Base-by-base conservation (phyloP, 768 basidiomycete species). In the Astraeus odoratus region DNA sequence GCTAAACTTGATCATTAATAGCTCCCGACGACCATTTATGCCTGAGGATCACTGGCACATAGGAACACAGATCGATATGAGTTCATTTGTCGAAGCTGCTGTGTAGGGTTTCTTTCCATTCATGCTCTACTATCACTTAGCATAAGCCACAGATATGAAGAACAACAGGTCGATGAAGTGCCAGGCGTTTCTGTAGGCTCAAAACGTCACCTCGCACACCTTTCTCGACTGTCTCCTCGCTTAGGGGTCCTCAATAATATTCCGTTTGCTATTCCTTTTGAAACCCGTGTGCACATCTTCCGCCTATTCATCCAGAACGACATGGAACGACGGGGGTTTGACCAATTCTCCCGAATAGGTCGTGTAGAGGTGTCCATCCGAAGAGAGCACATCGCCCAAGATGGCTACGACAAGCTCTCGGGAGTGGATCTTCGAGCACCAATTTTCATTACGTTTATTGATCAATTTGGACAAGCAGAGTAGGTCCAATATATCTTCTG, bases 231-330 rank as follows among this genome's bases (percentile, higher is more conserved):
- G 10, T 62, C 64, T 24, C 95, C 94, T 0, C 80, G 92, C 6
- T 74, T 98, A 3, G 90, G 89, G 2, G 75, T 97, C 22, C 77
- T 98, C 43, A 89, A 97, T 69, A 94, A 97, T 64, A 87, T 98
- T 46, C 95, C 94, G 0, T 96, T 96, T 66, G 81, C 91, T 5
- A 86, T 98, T 45, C 94, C 95, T 0, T 98, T 98, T 66, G 82
- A 86, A 42, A 78, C 80, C 1, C 81, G 95, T n/a, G 88, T 97
- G 9, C 76, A 80, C 29, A 90, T 97, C 38, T 95, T 97, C 67
- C 76, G 90, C 19, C 71, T 78, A 43, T 96, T 96, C 61, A 77
- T 97, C 39, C 63, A 69, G 34, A 83, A 78, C 53, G 88, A 94
- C 56, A 68, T 60, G 43, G 53, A 51, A 44, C 50, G 51, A 41